Conservation (phyloP, 2,329 filamentous ascomycete genomes). For the Talaromyces marneffei region DNA sequence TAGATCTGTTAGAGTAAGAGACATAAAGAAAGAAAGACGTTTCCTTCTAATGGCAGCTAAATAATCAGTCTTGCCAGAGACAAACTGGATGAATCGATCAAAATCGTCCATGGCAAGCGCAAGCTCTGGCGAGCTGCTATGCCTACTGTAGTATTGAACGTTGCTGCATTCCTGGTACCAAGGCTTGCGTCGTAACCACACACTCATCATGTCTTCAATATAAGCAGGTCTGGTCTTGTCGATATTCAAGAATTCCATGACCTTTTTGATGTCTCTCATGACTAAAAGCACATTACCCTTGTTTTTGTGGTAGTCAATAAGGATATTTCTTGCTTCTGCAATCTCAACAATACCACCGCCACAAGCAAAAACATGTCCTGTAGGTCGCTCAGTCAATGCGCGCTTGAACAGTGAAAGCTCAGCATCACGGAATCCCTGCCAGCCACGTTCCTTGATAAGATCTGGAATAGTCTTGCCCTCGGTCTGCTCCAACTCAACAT, state of each 20-base stretch:
- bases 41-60: constrained; percentile 58
- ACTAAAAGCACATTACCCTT: constrained; percentile 84
- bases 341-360: constrained; percentile 91
- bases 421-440: constrained; percentile 78
- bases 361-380: constrained; percentile 80
- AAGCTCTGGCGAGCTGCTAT: constrained; percentile 46
- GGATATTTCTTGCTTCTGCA: constrained; percentile 67
- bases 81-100: constrained; percentile 62
- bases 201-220: constrained; percentile 82
- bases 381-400: constrained; percentile 67
- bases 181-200: constrained; percentile 81
- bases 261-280: constrained; percentile 77
- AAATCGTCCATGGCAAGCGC: constrained; percentile 62
- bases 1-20: constrained; percentile 75
- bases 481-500: constrained; percentile 73
- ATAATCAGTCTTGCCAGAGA: constrained; percentile 56
- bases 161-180: constrained; percentile 95
- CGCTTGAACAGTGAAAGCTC: constrained; percentile 70
- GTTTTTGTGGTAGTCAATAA: constrained; percentile 64
- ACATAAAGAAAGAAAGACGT: constrained; percentile 81
- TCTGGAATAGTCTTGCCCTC: constrained; percentile 75
- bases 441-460: constrained; percentile 71
- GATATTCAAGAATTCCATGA: constrained; percentile 79
- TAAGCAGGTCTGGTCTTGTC: constrained; percentile 92
- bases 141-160: constrained; percentile 83